These are phyloP conservation scores for Dorcoceras hygrometricum DNA, from an alignment of 257 asterid genomes.

Conservation along the genomic window DNA sequence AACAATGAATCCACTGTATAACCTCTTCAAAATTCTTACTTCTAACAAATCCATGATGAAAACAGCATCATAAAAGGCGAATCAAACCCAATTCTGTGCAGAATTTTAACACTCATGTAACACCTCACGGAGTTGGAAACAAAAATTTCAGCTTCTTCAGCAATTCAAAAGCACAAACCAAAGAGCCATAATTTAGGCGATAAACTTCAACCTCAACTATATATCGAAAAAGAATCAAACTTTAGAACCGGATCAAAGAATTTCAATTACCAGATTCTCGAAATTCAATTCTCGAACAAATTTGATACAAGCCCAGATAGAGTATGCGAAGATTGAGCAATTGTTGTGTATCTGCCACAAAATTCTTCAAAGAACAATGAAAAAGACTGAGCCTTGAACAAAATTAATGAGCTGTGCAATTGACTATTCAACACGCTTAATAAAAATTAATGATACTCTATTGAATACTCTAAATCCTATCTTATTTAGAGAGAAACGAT, in stretches of 20 bases:
- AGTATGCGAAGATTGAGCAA: slow-evolving; percentile 9
- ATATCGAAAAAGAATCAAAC: slow-evolving; percentile 21
- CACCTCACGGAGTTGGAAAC: slow-evolving; percentile 20
- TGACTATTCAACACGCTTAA: slow-evolving; percentile 81
- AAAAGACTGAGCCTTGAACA: slow-evolving; percentile 36
- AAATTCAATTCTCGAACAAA: slow-evolving; percentile 6
- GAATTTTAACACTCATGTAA: slow-evolving; percentile 26
- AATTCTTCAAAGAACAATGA: slow-evolving; percentile 19
- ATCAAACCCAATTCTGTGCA: slow-evolving; percentile 25
- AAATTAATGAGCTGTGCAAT: slow-evolving; percentile 29
- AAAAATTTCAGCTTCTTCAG: slow-evolving; percentile 24
- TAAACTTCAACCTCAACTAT: slow-evolving; percentile 6
- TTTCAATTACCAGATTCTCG: slow-evolving; percentile 8
- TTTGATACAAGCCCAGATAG: slow-evolving; percentile 22
- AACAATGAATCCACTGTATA: slow-evolving; percentile 25
- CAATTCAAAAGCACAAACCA: slow-evolving; percentile 10
- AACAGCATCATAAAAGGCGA: slow-evolving; percentile 19
- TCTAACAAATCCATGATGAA: slow-evolving; percentile 22
- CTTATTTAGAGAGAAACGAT: slow-evolving; percentile 14
- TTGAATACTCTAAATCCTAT: slow-evolving; percentile 14
- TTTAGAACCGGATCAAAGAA: slow-evolving; percentile 26
- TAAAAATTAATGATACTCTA: slow-evolving; percentile 6
- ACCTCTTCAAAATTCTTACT: slow-evolving; percentile 21
- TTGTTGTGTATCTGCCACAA: slow-evolving; percentile 14
- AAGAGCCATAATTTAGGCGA: background rate